Conservation (phyloP, 768 basidiomycete genomes). For the Coprinopsis marcescibilis region DNA sequence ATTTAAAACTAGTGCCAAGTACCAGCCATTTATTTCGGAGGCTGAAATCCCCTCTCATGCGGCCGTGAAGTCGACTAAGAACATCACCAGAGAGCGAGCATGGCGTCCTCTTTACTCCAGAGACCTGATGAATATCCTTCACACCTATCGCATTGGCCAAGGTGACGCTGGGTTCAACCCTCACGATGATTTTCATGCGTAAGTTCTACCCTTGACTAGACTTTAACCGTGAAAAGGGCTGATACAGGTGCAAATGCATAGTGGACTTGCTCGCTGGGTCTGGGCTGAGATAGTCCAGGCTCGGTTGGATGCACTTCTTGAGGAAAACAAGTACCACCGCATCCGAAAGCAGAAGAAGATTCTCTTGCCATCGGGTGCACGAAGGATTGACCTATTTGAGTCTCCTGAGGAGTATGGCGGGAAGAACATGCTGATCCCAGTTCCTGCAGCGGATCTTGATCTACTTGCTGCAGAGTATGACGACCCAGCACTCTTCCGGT, state of each 20-base stretch:
- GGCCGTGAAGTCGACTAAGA: constrained; percentile 21
- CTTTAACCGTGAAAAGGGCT: not conserved
- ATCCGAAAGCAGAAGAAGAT: constrained; percentile 17
- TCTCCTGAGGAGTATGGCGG: constrained; percentile 15
- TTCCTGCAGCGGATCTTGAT: constrained; percentile 16
- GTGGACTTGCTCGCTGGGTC: constrained; percentile 15
- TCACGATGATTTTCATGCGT: constrained; percentile 18
- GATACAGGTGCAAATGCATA: constrained; percentile 6
- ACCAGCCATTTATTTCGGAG: constrained; percentile 17
- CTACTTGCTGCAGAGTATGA: constrained; percentile 14
- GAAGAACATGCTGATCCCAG: constrained; percentile 8
- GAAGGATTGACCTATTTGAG: constrained; percentile 19
- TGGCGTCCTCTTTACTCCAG: constrained; percentile 24
- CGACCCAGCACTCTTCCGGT: constrained; percentile 16
- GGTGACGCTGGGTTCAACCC: constrained; percentile 16
- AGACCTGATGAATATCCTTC: constrained; percentile 20
- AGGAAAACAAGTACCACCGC: constrained; percentile 13
- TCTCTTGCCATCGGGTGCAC: constrained; percentile 19
- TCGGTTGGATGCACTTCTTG: constrained; percentile 13
- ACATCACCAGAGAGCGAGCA: constrained; percentile 23
- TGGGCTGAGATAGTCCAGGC: constrained; percentile 21
- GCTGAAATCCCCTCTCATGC: constrained; percentile 17
- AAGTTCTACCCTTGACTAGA: constrained; percentile 3
- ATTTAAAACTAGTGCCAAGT: constrained; percentile 7
- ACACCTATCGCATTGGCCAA: constrained; percentile 17